phyloP scores from a whole-genome alignment of 2,329 filamentous ascomycete genomes.

The Calcarisporium arbuscula region DNA sequence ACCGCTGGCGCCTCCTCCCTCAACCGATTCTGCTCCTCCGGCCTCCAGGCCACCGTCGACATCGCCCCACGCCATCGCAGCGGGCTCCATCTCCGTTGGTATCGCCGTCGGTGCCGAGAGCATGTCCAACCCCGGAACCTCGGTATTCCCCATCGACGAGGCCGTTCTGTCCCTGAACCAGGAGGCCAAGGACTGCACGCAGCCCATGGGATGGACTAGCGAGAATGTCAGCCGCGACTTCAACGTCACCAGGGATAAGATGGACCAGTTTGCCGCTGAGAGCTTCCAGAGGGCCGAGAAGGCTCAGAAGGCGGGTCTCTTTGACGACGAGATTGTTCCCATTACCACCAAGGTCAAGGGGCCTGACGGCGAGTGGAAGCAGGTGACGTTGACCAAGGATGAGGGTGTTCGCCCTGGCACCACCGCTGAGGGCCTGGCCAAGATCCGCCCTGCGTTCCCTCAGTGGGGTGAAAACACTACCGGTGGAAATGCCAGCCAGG shows the following conservation, averaged over 20 bases:
- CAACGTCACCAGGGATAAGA: slow-evolving; percentile 67
- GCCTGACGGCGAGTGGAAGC: slow-evolving; percentile 70
- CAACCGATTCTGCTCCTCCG: slow-evolving; percentile 97
- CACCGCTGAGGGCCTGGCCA: slow-evolving; percentile 71
- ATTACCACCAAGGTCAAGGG: slow-evolving; percentile 79
- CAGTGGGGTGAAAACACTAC: slow-evolving; percentile 73
- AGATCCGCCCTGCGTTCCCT: slow-evolving; percentile 86
- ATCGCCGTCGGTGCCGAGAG: slow-evolving; percentile 82
- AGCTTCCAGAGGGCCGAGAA: slow-evolving; percentile 81
- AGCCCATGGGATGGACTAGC: slow-evolving; percentile 96
- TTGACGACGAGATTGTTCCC: slow-evolving; percentile 90
- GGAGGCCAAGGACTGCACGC: slow-evolving; percentile 78
- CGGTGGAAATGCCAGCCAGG: slow-evolving; percentile 89
- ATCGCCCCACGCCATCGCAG: slow-evolving; percentile 82
- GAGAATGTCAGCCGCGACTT: slow-evolving; percentile 95
- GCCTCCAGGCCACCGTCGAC: slow-evolving; percentile 90
- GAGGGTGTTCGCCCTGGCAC: slow-evolving; percentile 90
- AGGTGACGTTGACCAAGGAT: slow-evolving; percentile 75
- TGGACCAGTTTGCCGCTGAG: slow-evolving; percentile 83
- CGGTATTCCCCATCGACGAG: slow-evolving; percentile 67
- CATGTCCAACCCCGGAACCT: slow-evolving; percentile 71
- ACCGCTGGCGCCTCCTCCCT: slow-evolving; percentile 74
- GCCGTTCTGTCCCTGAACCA: slow-evolving; percentile 65
- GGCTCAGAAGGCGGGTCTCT: slow-evolving; percentile 86
- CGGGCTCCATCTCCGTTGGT: slow-evolving; percentile 78